Base-by-base conservation (phyloP, 495 filamentous ascomycete species). In the Trichodelitschia bisporula region DNA sequence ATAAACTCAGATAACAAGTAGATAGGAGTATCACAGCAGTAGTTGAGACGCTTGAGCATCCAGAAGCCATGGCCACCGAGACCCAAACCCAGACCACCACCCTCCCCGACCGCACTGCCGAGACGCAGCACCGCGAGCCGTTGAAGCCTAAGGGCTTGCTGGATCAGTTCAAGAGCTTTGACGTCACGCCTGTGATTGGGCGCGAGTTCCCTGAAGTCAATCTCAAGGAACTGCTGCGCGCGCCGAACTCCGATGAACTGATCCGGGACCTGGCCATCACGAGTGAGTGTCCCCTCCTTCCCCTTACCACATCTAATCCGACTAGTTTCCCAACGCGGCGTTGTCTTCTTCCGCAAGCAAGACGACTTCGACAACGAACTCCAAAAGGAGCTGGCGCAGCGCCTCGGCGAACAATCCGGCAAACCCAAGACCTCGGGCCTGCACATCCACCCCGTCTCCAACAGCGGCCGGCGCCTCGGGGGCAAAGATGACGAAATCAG, bases 301-400 rank as follows among this genome's bases (percentile, higher is more conserved):
- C n/a, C n/a, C n/a, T n/a, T n/a, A n/a, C n/a, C n/a, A n/a, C n/a
- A n/a, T n/a, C n/a, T n/a, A n/a, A n/a, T n/a, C n/a, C n/a, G n/a
- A n/a, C n/a, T 24, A 82, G 76, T 86, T 40, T 83, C 75, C 11
- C 67, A 72, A 38, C 66, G 76, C 0, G 74, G 75, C 2, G 77
- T 86, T 0, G 77, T 83, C 24, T 80, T 79, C 56, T 78, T 86
- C 54, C 71, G 75, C 17, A 59, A 64, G 20, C 77, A 83, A 39
- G 62, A 78, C 45, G 59, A 53, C 31, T 46, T 77, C 4, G 58
- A 58, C 38, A 58, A 73, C 37, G 62, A 70, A 12, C 51, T 67
- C 13, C 68, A 75, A 36, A 82, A 82, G 41, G 60, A 70, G 34
- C 59, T 82, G 0, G 56, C 62, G 2, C 59, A 74, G 31, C 56